Conservation (phyloP, 768 basidiomycete species). For the Amanita fuliginea region DNA sequence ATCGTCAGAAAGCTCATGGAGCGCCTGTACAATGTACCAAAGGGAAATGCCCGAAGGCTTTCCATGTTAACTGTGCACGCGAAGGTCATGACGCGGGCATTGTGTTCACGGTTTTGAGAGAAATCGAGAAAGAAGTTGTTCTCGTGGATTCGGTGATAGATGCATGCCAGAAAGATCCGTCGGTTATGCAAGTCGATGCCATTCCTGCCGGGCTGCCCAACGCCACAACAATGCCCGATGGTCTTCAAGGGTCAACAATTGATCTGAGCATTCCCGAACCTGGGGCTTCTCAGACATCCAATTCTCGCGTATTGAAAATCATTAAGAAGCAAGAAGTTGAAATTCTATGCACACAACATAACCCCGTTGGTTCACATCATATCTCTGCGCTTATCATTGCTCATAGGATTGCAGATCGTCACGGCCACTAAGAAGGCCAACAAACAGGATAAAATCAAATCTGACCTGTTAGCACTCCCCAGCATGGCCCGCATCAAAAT, state of each 20-base stretch:
- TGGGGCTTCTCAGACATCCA: constrained; percentile 1
- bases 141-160: constrained; percentile 32
- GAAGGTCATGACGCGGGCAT: constrained; percentile 42
- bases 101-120: constrained; percentile 48
- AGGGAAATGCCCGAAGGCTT: constrained; percentile 88
- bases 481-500: constrained; percentile 74
- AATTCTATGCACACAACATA: constrained; percentile 79
- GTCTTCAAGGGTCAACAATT: not conserved
- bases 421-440: constrained; percentile 65
- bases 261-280: constrained; percentile 3
- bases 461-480: constrained; percentile 60
- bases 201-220: not conserved
- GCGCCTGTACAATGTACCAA: constrained; percentile 89
- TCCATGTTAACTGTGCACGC: constrained; percentile 85
- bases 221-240: not conserved
- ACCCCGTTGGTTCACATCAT: constrained; percentile 53
- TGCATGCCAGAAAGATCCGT: constrained; percentile 2
- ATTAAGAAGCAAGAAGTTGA: constrained; percentile 69
- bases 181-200: constrained; percentile 21
- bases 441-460: constrained; percentile 64
- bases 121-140: constrained; percentile 77
- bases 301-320: constrained; percentile 40
- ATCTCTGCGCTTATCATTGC: not conserved
- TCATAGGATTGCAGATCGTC: constrained; percentile 38
- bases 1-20: constrained; percentile 53